phyloP scores from a whole-genome alignment of 306 rosid genomes.

The Corylus avellana region DNA sequence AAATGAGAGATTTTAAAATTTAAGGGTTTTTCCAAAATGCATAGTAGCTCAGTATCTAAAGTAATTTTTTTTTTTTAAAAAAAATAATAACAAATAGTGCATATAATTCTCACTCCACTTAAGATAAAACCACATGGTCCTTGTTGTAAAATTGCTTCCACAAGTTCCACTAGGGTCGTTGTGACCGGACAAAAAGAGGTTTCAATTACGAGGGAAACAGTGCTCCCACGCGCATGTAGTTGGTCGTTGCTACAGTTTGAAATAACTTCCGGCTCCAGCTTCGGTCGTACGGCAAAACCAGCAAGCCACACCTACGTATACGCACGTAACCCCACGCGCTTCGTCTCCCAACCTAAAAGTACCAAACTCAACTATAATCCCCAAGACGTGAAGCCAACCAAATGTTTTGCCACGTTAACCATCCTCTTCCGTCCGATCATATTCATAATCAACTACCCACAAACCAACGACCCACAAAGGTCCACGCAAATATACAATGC shows the following conservation, averaged over 20 bases:
- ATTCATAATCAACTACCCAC: not conserved
- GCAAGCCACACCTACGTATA: not conserved
- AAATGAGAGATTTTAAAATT: too few species aligned
- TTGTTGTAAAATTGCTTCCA: too few species aligned
- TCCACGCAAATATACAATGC: conserved; percentile 19
- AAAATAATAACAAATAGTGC: too few species aligned
- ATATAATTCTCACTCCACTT: too few species aligned
- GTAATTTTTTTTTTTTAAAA: too few species aligned
- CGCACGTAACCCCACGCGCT: conserved; percentile 20
- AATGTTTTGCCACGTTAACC: conserved; percentile 6
- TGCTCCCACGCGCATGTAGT: not conserved
- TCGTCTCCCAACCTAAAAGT: not conserved
- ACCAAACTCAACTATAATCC: not conserved
- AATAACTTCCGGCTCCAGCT: not conserved
- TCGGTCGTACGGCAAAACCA: not conserved
- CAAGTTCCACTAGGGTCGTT: too few species aligned
- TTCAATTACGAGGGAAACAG: not conserved
- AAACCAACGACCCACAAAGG: not conserved
- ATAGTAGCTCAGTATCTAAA: too few species aligned
- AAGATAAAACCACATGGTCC: too few species aligned
- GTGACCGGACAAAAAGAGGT: too few species aligned
- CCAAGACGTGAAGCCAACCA: too few species aligned
- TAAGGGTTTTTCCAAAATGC: too few species aligned
- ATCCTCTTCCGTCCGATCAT: conserved; percentile 1
- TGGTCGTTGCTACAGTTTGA: not conserved